Percentiles rank a stretch among this genome's conserved stretches.
Conservation (phyloP, 2,329 filamentous ascomycete genomes). For the Colletotrichum sp. region DNA sequence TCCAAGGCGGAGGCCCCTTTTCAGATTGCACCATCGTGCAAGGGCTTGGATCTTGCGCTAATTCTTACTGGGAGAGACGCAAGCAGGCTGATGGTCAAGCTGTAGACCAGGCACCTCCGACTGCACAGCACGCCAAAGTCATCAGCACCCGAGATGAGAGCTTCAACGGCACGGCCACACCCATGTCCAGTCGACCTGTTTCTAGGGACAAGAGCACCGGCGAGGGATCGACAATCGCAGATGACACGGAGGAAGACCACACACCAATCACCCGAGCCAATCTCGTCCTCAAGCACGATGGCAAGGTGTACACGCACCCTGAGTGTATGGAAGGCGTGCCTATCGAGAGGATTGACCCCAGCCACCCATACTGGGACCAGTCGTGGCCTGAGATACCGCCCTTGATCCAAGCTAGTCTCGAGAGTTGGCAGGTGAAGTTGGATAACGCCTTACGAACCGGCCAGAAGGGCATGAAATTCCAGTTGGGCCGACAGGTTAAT, state of each 20-base stretch:
- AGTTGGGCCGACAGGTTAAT: slow-evolving; percentile 62
- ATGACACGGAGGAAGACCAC: slow-evolving; percentile 9
- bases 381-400: slow-evolving; percentile 54
- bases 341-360: slow-evolving; percentile 52
- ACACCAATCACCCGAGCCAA: slow-evolving; percentile 44
- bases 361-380: slow-evolving; percentile 61
- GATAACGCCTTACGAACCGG: slow-evolving; percentile 41
- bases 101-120: not conserved
- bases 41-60: slow-evolving; percentile 53
- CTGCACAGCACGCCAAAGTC: not conserved
- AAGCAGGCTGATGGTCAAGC: not conserved
- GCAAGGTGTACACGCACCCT: slow-evolving; percentile 54
- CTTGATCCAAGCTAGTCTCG: slow-evolving; percentile 47
- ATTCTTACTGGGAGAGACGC: slow-evolving; percentile 56
- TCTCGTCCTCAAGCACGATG: slow-evolving; percentile 54
- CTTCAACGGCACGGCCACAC: not conserved
- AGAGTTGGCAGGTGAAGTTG: slow-evolving; percentile 54
- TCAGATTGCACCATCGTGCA: slow-evolving; percentile 49
- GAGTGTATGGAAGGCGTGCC: slow-evolving; percentile 59
- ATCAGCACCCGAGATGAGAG: not conserved
- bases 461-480: slow-evolving; percentile 48
- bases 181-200: not conserved
- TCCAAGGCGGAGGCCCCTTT: slow-evolving; percentile 48
- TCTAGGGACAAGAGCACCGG: slow-evolving; percentile 11
- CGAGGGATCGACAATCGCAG: not conserved